A percentile compares a stretch with the other conserved stretches of the same genome.
Evolutionary conservation across 2,329 filamentous ascomycete genomes (phyloP).

Genomic region (Aspergillus arachidicola): DNA sequence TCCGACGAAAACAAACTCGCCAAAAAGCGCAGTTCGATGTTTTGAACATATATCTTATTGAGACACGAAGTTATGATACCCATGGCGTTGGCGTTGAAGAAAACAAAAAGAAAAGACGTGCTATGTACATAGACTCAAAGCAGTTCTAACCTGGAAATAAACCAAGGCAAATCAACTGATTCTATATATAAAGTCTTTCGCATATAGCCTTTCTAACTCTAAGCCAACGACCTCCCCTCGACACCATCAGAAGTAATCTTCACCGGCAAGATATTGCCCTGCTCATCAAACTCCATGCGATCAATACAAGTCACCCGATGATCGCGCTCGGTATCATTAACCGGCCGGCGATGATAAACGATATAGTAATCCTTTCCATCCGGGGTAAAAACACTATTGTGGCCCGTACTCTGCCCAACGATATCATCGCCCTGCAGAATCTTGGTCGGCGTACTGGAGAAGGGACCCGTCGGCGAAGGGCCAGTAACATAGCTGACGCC

Average conservation of each 20-base stretch:
- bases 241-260: conserved; percentile 40
- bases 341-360: conserved; percentile 50
- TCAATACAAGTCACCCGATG: conserved; percentile 54
- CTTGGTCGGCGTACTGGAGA: conserved; percentile 39
- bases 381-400: conserved; percentile 47
- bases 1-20: conserved; percentile 40
- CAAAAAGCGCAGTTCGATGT: conserved; percentile 52
- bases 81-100: background rate
- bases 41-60: conserved; percentile 29
- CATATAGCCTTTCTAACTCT: background rate
- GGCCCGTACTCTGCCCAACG: conserved; percentile 41
- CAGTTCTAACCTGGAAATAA: background rate
- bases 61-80: conserved; percentile 23
- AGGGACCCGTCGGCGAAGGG: conserved; percentile 46
- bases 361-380: conserved; percentile 48
- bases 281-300: conserved; percentile 50
- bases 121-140: conserved; percentile 1
- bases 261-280: conserved; percentile 48
- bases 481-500: conserved; percentile 49
- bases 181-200: background rate
- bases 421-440: conserved; percentile 36
- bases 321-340: conserved; percentile 49
- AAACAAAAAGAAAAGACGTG: background rate
- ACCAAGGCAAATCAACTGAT: background rate
- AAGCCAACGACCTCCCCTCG: conserved; percentile 18